Base-by-base conservation (phyloP, 768 basidiomycete species). In the Tylopilus plumbeoviolaceoides region DNA sequence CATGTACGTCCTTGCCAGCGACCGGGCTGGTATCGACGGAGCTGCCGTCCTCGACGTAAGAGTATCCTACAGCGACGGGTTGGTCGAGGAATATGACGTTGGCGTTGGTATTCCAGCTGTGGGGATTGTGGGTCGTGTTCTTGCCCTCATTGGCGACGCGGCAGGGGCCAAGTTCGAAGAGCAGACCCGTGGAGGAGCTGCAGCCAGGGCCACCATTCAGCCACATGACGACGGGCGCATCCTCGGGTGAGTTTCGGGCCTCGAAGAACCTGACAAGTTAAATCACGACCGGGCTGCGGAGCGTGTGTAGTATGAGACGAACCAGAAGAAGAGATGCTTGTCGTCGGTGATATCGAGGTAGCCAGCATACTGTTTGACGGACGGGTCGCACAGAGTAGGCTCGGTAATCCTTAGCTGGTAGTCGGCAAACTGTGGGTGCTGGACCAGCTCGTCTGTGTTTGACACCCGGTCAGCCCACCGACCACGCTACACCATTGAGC, bases 141-240 rank as follows among this genome's bases (percentile, higher is more conserved):
- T 73, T 72, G 31, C 92, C 91, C 1, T 83, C 75, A 40, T 91
- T 72, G 17, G 78, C 72, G 55, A 98, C 76, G 28, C 71, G 72
- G 71, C 95, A 98, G 0, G 95, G 94, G 0, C 95, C 95, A 20
- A 95, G 83, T 65, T 98, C 94, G 60, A 95, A 91, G 15, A 98
- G 75, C 21, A 97, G 79, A 10, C 95, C 95, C 1, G 90, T 88
- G 10, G 85, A 82, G 8, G 84, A 87, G 50, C 81, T 84, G 71
- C 83, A 84, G 9, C 84, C 81, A 20, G 83, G 84, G 12, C 87
- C 86, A 31, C 90, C 90, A 58, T 91, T 91, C n/a, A 91, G 75
- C 95, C 95, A 97, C 44, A 97, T 75, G 9, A 95, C 77, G 2
- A 98, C 78, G 5, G 94, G 95, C 7, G 89, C 92, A 48, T 82